Base-by-base conservation (phyloP, 2,329 filamentous ascomycete genomes). In the Penicillium corylophilum region DNA sequence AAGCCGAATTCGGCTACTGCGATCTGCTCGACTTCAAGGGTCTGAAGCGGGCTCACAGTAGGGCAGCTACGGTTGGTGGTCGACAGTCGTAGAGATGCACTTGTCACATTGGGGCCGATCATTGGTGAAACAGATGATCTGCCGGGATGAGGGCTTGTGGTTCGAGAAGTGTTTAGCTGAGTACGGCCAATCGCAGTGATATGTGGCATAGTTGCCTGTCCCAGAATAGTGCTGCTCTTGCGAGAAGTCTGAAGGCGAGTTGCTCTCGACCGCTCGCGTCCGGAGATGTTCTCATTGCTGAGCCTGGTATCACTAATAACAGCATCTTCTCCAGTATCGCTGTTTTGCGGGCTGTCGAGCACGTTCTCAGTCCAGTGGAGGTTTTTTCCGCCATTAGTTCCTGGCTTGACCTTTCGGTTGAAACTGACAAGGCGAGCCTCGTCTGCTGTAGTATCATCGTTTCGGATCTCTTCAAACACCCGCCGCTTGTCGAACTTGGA, bases 401-500 rank as follows among this genome's bases (percentile, higher is more conserved):
- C 87, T 4, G 87, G 85, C 59, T 69, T 73, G 56, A 86, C 52
- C 72, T 78, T 61, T 29, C 90, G 84, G 68, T 97, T 97, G 74
- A 95, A 91, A 48, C 89, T 88, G 29, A 96, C 92, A 35, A 99
- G 74, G n/a, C 93, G 86, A 58, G 90, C 89, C 48, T 92, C 87
- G 50, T 96, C 92, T n/a, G 92, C 89, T 8, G 93, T 85, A 26
- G 84, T 86, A 63, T 97, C 93, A 50, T 95, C 90, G 60, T 89
- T 90, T 53, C 90, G 82, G 71, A 97, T 94, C 71, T 96, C 87
- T 59, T 93, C 88, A 68, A 99, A 99, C 8, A 97, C 84, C 1
- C 86, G 86, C 50, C 87, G 84, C 75, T 97, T 97, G 76, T 97
- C 92, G 64, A 97, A 97, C 66, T 96, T 95, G 42, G 90, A 92